Evolutionary conservation across 768 basidiomycete species (phyloP).

Genomic region (Russula griseocarnosa): DNA sequence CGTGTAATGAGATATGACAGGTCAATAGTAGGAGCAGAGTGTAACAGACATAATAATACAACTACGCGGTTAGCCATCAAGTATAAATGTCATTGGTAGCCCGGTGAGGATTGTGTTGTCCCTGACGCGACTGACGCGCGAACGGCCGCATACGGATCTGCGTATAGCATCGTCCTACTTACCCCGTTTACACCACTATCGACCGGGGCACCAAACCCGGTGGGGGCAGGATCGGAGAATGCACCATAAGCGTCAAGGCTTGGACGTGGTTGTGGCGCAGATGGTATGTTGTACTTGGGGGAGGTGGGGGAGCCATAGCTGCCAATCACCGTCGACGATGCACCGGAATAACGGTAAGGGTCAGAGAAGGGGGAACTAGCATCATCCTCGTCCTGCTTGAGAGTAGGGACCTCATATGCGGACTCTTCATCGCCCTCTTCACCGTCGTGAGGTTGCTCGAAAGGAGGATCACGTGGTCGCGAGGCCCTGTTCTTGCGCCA

Average conservation of each 20-base stretch:
- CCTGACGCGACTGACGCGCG: conserved; percentile 41
- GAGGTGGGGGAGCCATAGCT: conserved; percentile 16
- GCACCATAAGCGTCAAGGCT: conserved; percentile 89
- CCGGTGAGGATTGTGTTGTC: conserved; percentile 12
- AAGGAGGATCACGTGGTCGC: conserved; percentile 67
- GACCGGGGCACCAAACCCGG: conserved; percentile 53
- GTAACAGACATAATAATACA: conserved; percentile 15
- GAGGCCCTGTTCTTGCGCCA: conserved; percentile 67
- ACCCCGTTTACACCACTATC: conserved; percentile 49
- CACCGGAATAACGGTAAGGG: conserved; percentile 45
- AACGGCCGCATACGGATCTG: conserved; percentile 80
- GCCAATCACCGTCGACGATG: conserved; percentile 35
- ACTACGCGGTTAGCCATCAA: conserved; percentile 15
- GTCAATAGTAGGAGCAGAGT: conserved; percentile 1
- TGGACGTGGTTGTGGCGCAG: conserved; percentile 41
- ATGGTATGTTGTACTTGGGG: conserved; percentile 35
- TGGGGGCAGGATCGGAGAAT: conserved; percentile 83
- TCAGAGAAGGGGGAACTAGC: conserved; percentile 51
- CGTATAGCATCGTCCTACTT: conserved; percentile 91
- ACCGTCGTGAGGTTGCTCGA: conserved; percentile 51
- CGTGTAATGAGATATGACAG: conserved; percentile 5
- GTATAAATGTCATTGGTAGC: conserved; percentile 19
- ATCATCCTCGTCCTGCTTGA: conserved; percentile 32
- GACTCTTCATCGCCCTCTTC: conserved; percentile 49
- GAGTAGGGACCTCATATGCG: conserved; percentile 47